Conservation (phyloP, 768 basidiomycete species). For the Lenzites betulinus region DNA sequence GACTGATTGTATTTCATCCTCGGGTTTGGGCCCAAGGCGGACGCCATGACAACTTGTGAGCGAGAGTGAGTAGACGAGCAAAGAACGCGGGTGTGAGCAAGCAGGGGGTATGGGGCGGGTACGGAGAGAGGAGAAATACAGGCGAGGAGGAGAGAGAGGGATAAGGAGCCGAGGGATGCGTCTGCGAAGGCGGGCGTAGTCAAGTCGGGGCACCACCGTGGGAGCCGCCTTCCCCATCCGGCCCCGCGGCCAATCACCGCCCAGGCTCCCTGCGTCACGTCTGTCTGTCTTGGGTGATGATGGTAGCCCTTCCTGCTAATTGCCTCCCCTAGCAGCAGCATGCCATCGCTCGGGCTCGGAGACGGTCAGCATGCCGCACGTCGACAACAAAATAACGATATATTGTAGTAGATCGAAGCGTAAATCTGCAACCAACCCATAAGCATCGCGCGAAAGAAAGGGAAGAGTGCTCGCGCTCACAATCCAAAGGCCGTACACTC, state of each 20-base stretch:
- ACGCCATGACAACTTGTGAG: constrained; percentile 20
- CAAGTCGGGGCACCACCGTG: background rate
- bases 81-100: background rate
- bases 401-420: background rate
- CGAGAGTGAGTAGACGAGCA: background rate
- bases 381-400: background rate
- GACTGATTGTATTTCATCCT: constrained; percentile 17
- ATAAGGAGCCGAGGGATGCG: constrained; percentile 14
- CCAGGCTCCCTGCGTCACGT: background rate
- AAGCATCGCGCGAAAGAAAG: background rate
- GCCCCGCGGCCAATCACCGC: constrained; percentile 2
- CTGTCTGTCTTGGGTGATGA: background rate
- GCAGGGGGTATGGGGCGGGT: constrained; percentile 15
- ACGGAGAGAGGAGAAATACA: background rate
- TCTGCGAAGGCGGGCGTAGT: background rate
- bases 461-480: constrained; percentile 2
- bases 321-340: background rate
- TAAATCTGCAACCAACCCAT: background rate
- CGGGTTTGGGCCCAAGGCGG: constrained; percentile 16
- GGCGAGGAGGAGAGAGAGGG: constrained; percentile 6
- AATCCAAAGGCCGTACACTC: background rate
- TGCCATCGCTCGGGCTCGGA: too few relatives aligned
- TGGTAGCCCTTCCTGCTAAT: background rate
- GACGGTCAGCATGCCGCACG: too few relatives aligned
- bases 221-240: constrained; percentile 1